These are phyloP conservation scores for Gossypium trilobum DNA, from an alignment of 441 rosid genomes.

Conservation along the genomic window DNA sequence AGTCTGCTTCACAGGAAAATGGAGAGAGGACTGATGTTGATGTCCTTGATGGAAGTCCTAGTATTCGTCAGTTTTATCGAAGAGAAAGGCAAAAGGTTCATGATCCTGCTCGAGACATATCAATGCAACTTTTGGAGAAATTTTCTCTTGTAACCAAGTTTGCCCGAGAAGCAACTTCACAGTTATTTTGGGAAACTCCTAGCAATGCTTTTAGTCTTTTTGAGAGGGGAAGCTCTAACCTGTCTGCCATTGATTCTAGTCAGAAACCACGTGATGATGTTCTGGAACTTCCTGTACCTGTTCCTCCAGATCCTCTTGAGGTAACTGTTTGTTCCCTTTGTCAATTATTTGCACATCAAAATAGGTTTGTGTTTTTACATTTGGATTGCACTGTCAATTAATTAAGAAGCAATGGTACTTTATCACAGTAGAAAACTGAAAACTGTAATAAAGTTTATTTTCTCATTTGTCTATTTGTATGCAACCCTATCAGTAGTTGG, in stretches of 20 bases:
- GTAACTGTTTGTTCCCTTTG: conserved; percentile 30
- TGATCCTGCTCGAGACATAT: conserved; percentile 84
- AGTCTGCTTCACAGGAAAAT: conserved; percentile 37
- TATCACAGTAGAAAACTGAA: background rate
- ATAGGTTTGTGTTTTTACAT: background rate
- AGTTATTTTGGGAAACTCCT: conserved; percentile 59
- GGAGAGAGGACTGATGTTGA: conserved; percentile 35
- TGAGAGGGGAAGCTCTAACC: conserved; percentile 46
- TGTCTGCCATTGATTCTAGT: conserved; percentile 34
- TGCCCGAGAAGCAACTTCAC: conserved; percentile 90
- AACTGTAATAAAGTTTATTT: background rate
- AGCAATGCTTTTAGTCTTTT: conserved; percentile 49
- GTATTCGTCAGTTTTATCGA: conserved; percentile 37
- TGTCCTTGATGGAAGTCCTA: conserved; percentile 26
- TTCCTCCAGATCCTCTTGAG: conserved; percentile 78
- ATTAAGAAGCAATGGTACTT: background rate
- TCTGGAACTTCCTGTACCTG: conserved; percentile 38
- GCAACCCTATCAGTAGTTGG: background rate
- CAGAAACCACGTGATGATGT: conserved; percentile 29
- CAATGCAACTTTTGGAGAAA: conserved; percentile 83
- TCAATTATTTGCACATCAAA: background rate
- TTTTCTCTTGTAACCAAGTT: conserved; percentile 91
- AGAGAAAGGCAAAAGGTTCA: conserved; percentile 54
- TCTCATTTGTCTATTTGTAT: background rate
- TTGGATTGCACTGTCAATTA: background rate